A percentile compares a stretch with the other conserved stretches of the same genome.
phyloP scores from a whole-genome alignment of 2,329 filamentous ascomycete species.

The Davidsoniella virescens region DNA sequence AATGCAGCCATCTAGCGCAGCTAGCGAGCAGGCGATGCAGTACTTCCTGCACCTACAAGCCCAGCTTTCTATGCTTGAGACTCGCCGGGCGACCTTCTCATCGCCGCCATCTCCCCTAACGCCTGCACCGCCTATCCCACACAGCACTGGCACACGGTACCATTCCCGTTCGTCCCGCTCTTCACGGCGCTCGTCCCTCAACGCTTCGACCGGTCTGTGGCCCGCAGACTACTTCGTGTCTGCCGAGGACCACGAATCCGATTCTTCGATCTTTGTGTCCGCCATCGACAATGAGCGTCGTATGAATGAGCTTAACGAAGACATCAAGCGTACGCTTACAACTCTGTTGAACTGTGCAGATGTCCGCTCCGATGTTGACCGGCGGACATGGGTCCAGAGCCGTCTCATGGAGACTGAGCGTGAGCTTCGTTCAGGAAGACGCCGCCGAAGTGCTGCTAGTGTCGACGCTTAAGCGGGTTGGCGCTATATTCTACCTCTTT shows the following conservation, averaged over 20 bases:
- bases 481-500: too few relatives aligned
- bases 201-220: conserved; percentile 3
- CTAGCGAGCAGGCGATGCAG: conserved; percentile 33
- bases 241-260: too few relatives aligned
- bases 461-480: neutral
- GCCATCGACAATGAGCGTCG: conserved; percentile 30
- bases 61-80: conserved; percentile 31
- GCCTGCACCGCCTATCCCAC: conserved; percentile 21
- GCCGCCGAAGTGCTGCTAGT: conserved; percentile 27
- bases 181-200: conserved; percentile 6
- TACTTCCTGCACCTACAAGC: conserved; percentile 37
- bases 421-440: conserved; percentile 36
- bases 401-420: conserved; percentile 44
- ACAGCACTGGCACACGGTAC: conserved; percentile 15
- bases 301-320: conserved; percentile 40
- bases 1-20: conserved; percentile 11
- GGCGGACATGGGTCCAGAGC: conserved; percentile 42
- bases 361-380: conserved; percentile 32
- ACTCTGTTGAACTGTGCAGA: conserved; percentile 44
- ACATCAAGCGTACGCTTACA: conserved; percentile 44
- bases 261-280: too few relatives aligned
- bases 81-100: neutral
- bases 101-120: neutral
- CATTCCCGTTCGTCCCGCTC: neutral
- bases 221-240: neutral